Conservation (phyloP, 2,329 filamentous ascomycete species). For the Curvularia spicifera region DNA sequence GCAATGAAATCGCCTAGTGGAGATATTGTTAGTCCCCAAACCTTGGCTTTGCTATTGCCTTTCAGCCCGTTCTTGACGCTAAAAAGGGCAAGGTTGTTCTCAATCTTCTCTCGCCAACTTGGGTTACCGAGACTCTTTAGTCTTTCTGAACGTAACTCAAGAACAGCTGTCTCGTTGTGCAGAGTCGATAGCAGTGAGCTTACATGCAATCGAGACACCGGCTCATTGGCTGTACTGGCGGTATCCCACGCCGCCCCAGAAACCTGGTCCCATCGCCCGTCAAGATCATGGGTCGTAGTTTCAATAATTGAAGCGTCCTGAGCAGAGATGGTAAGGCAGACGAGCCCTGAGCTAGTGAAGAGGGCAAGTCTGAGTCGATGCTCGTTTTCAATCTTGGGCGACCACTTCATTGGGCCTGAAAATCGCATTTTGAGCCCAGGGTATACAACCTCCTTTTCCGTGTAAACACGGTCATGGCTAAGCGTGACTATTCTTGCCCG, state of each 20-base stretch:
- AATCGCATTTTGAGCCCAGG: constrained; percentile 29
- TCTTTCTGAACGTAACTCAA: constrained; percentile 32
- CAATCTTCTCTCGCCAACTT: constrained; percentile 52
- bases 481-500: constrained; percentile 33
- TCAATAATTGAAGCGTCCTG: constrained; percentile 32
- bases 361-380: constrained; percentile 36
- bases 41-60: constrained; percentile 57
- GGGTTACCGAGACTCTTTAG: constrained; percentile 26
- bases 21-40: constrained; percentile 60
- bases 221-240: constrained; percentile 22
- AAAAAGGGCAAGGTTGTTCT: constrained; percentile 51
- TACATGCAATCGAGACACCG: constrained; percentile 42
- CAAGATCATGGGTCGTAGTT: constrained; percentile 41
- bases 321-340: constrained; percentile 34
- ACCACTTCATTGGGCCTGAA: constrained; percentile 42
- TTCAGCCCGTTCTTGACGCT: constrained; percentile 59
- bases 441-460: constrained; percentile 36
- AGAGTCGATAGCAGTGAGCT: constrained; percentile 48
- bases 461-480: constrained; percentile 18
- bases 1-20: constrained; percentile 58
- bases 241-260: constrained; percentile 47
- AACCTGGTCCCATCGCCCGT: constrained; percentile 52
- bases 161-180: constrained; percentile 37
- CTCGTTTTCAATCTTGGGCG: constrained; percentile 21
- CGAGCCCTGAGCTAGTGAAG: constrained; percentile 40